Evolutionary conservation across 2,329 filamentous ascomycete species (phyloP).

Genomic region (Ceratocystis eucalypticola): DNA sequence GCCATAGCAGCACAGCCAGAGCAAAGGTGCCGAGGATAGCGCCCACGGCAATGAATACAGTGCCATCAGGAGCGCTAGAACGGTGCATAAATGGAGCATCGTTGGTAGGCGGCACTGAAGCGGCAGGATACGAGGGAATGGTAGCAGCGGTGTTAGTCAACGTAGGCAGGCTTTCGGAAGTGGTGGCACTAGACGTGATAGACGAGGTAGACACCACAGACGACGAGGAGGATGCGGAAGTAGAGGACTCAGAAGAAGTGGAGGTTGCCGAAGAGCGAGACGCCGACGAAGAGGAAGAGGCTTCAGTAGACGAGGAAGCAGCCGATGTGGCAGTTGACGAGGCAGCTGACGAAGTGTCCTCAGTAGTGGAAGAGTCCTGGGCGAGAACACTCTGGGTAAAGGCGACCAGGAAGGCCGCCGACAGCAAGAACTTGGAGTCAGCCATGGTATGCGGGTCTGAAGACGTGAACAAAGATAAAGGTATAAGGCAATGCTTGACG

Average conservation of each 20-base stretch:
- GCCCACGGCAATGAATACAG: conserved; percentile 90
- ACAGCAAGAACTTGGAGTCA: conserved; percentile 17
- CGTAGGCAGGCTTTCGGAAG: conserved; percentile 28
- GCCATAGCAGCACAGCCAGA: conserved; percentile 74
- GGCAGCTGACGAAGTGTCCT: background rate
- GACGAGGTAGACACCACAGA: conserved; percentile 20
- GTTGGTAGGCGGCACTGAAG: conserved; percentile 67
- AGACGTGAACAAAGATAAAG: background rate
- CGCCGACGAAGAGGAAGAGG: conserved; percentile 9
- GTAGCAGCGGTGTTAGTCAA: conserved; percentile 28
- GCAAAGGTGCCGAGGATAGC: conserved; percentile 74
- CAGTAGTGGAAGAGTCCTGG: background rate
- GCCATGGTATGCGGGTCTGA: conserved; percentile 3
- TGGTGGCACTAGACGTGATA: conserved; percentile 22
- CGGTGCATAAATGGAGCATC: conserved; percentile 86
- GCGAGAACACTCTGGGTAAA: conserved; percentile 20
- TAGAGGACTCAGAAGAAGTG: background rate
- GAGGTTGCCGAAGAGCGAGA: background rate
- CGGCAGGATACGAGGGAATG: conserved; percentile 50
- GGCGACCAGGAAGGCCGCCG: conserved; percentile 19
- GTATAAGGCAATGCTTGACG: background rate
- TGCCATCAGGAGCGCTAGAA: conserved; percentile 75
- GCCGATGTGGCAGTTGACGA: background rate
- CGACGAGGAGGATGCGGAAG: conserved; percentile 2
- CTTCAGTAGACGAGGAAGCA: background rate